These are phyloP conservation scores for Lactifluus hygrophoroides DNA, from an alignment of 768 basidiomycete species.

Conservation along the genomic window DNA sequence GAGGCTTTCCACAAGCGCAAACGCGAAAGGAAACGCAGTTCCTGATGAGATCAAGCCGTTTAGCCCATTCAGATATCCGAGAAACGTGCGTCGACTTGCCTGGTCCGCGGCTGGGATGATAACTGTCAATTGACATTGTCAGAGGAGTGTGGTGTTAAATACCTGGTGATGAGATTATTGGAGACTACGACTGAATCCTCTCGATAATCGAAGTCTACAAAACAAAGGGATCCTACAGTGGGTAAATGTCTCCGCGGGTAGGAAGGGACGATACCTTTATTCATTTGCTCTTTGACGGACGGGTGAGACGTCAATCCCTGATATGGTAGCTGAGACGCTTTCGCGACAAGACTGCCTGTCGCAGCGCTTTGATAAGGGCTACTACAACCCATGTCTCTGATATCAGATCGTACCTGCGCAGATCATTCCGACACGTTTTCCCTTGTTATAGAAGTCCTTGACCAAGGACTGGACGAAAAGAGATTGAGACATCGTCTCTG, in stretches of 20 bases:
- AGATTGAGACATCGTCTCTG: constrained; percentile 58
- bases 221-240: background rate
- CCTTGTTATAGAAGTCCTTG: constrained; percentile 41
- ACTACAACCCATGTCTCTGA: background rate
- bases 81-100: constrained; percentile 33
- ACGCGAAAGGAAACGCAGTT: constrained; percentile 68
- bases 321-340: constrained; percentile 47
- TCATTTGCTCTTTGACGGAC: constrained; percentile 52
- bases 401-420: constrained; percentile 53
- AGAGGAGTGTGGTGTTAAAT: background rate
- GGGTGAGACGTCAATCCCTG: constrained; percentile 77
- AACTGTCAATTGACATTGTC: constrained; percentile 1
- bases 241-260: background rate
- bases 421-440: constrained; percentile 72
- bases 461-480: constrained; percentile 55
- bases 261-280: constrained; percentile 33
- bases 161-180: constrained; percentile 72
- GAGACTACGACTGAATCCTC: constrained; percentile 71
- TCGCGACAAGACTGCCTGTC: constrained; percentile 39
- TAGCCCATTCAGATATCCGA: background rate
- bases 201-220: constrained; percentile 59
- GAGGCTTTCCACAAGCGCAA: constrained; percentile 65
- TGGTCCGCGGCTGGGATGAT: constrained; percentile 55
- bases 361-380: background rate
- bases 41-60: constrained; percentile 31